Percentiles rank a stretch among this genome's conserved stretches.
phyloP scores from a whole-genome alignment of 306 rosid species.

The Cicer arietinum region DNA sequence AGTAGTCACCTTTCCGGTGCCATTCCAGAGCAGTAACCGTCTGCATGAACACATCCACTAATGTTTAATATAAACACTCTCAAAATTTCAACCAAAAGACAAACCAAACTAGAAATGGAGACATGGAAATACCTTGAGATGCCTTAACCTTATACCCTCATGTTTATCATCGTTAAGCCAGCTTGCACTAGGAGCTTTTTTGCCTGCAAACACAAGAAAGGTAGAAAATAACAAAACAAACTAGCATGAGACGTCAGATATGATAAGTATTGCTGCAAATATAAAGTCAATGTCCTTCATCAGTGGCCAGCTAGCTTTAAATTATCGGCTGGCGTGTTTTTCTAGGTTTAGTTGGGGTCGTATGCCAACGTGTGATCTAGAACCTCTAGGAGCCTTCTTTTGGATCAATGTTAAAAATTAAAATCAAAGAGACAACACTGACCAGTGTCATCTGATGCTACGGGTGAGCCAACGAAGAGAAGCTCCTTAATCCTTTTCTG shows the following conservation, averaged over 20 bases:
- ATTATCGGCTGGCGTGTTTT: not conserved
- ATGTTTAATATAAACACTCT: slow-evolving; percentile 32
- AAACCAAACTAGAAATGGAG: slow-evolving; percentile 27
- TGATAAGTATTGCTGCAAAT: not conserved
- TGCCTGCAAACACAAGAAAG: slow-evolving; percentile 39
- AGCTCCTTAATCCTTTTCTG: slow-evolving; percentile 70
- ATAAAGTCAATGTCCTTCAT: not conserved
- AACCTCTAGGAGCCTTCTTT: slow-evolving; percentile 18
- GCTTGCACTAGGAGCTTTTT: slow-evolving; percentile 57
- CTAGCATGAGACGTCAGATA: slow-evolving; percentile 25
- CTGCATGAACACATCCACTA: slow-evolving; percentile 57
- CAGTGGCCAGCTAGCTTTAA: slow-evolving; percentile 24
- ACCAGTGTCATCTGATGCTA: slow-evolving; percentile 68
- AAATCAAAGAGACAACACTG: slow-evolving; percentile 45
- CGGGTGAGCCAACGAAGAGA: slow-evolving; percentile 60
- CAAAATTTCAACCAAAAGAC: slow-evolving; percentile 26
- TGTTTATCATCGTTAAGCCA: slow-evolving; percentile 83
- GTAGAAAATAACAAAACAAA: slow-evolving; percentile 41
- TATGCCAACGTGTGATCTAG: slow-evolving; percentile 22
- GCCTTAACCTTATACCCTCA: slow-evolving; percentile 73
- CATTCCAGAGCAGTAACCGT: slow-evolving; percentile 84
- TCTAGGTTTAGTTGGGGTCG: slow-evolving; percentile 3
- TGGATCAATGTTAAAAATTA: not conserved
- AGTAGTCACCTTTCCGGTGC: slow-evolving; percentile 96
- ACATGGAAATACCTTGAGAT: slow-evolving; percentile 72